Percentiles rank a stretch among this genome's conserved stretches.
These are phyloP conservation scores for Coemansia sp. DNA, from an alignment of 192 early-diverging fungal species.

Conservation along the genomic window DNA sequence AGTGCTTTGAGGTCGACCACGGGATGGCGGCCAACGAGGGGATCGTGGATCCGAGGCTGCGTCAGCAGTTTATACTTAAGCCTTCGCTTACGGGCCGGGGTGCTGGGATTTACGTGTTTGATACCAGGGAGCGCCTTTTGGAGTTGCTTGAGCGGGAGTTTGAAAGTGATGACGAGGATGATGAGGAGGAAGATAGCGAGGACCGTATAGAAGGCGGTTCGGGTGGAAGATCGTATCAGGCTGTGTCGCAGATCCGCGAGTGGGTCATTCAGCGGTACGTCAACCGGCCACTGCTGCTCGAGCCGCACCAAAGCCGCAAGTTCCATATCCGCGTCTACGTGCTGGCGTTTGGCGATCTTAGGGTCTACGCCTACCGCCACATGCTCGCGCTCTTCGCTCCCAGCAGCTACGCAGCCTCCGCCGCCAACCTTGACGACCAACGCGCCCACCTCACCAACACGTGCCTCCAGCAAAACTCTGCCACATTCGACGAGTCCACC, in stretches of 20 bases:
- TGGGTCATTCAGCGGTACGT: slow-evolving; percentile 71
- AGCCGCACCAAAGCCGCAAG: slow-evolving; percentile 50
- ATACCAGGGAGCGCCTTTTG: slow-evolving; percentile 53
- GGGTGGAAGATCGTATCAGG: slow-evolving; percentile 10
- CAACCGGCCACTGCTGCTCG: slow-evolving; percentile 54
- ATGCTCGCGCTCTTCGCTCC: slow-evolving; percentile 67
- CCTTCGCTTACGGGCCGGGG: slow-evolving; percentile 64
- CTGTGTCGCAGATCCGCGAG: slow-evolving; percentile 60
- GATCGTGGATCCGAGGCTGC: slow-evolving; percentile 11
- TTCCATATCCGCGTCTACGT: slow-evolving; percentile 69
- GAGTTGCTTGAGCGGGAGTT: slow-evolving; percentile 47
- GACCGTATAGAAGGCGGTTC: background rate
- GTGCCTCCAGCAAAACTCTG: slow-evolving; percentile 56
- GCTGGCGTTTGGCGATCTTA: slow-evolving; percentile 56
- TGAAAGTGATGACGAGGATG: slow-evolving; percentile 47
- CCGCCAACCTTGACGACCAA: slow-evolving; percentile 47
- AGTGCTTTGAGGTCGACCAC: slow-evolving; percentile 62
- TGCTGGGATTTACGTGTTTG: slow-evolving; percentile 64
- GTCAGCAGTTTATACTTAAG: slow-evolving; percentile 61
- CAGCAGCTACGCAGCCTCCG: slow-evolving; percentile 44
- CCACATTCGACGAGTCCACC: slow-evolving; percentile 52
- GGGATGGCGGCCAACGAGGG: slow-evolving; percentile 55
- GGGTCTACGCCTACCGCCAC: slow-evolving; percentile 60
- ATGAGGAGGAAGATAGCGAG: slow-evolving; percentile 22
- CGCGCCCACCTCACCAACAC: slow-evolving; percentile 65